Percentiles rank a stretch among this genome's conserved stretches.
Evolutionary conservation across 78 protist species (phyloP).

Genomic region (Polysphondylium violaceum): DNA sequence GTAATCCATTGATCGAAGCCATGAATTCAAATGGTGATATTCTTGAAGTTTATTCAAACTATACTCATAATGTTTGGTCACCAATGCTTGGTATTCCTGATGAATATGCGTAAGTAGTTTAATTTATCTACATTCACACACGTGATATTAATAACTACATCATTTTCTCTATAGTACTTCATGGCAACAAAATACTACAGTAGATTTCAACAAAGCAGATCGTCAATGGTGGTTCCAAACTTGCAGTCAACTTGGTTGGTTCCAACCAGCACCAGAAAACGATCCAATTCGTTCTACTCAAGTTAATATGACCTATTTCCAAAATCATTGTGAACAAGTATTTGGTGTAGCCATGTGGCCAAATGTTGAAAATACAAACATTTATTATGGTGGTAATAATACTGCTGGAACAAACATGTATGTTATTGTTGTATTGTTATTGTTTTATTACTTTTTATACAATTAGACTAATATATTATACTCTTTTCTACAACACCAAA

Average conservation of each 20-base stretch:
- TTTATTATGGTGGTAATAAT: slow-evolving; percentile 72
- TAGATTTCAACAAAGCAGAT: slow-evolving; percentile 60
- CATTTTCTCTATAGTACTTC: too few relatives aligned
- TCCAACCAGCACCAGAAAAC: slow-evolving; percentile 54
- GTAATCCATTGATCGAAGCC: slow-evolving; percentile 39
- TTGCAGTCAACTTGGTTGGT: slow-evolving; percentile 46
- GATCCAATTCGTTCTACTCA: slow-evolving; percentile 27
- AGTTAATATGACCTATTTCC: slow-evolving; percentile 60
- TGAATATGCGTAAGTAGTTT: slow-evolving; percentile 33
- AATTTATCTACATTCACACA: background rate
- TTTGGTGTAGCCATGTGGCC: slow-evolving; percentile 73
- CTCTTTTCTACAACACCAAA: too few relatives aligned
- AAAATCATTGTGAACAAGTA: slow-evolving; percentile 48
- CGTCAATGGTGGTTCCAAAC: slow-evolving; percentile 69
- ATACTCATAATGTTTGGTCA: slow-evolving; percentile 65
- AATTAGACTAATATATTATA: too few relatives aligned
- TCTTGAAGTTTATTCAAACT: slow-evolving; percentile 17
- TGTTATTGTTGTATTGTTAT: too few relatives aligned
- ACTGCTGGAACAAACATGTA: slow-evolving; percentile 71
- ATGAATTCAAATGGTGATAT: slow-evolving; percentile 14
- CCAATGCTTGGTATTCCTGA: slow-evolving; percentile 33
- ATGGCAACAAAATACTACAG: slow-evolving; percentile 64
- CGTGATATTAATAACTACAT: background rate
- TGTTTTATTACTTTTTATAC: too few relatives aligned
- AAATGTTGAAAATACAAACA: slow-evolving; percentile 18